Evolutionary conservation across 805 yeast species (phyloP).

Genomic region (Kodamaea sagamina): DNA sequence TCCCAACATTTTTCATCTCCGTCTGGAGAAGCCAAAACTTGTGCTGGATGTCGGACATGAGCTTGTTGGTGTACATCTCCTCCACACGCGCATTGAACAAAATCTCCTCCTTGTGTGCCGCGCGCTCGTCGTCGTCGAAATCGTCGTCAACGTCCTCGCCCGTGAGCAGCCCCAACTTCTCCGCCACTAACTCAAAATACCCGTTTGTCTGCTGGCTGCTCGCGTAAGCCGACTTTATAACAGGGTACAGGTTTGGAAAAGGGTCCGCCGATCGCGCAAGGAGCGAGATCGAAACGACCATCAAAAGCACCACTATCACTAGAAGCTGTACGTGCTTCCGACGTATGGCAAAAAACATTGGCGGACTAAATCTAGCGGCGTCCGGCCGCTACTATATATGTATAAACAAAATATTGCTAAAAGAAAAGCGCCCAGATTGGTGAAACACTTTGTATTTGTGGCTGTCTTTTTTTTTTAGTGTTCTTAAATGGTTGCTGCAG

Average conservation of each 20-base stretch:
- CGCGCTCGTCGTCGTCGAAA: slow-evolving; percentile 10
- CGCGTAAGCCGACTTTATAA: slow-evolving; percentile 8
- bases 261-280: slow-evolving; percentile 2
- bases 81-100: slow-evolving; percentile 16
- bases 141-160: slow-evolving; percentile 9
- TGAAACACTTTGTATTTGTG: too few species aligned
- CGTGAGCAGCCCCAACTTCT: neutral
- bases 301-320: slow-evolving; percentile 16
- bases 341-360: slow-evolving; percentile 18
- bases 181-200: slow-evolving; percentile 5
- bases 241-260: neutral
- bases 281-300: slow-evolving; percentile 17
- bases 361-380: neutral
- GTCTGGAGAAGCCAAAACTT: slow-evolving; percentile 22
- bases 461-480: too few species aligned
- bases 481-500: too few species aligned
- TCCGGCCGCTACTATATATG: neutral
- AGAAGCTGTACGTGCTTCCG: slow-evolving; percentile 20
- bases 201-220: neutral
- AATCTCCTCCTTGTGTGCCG: slow-evolving; percentile 10
- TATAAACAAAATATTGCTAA: neutral
- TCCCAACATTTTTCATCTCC: slow-evolving; percentile 12
- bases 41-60: slow-evolving; percentile 23
- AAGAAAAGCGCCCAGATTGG: neutral
- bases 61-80: slow-evolving; percentile 18